These are phyloP conservation scores for Erigeron canadensis DNA, from an alignment of 129 eudicot genomes.

Conservation along the genomic window DNA sequence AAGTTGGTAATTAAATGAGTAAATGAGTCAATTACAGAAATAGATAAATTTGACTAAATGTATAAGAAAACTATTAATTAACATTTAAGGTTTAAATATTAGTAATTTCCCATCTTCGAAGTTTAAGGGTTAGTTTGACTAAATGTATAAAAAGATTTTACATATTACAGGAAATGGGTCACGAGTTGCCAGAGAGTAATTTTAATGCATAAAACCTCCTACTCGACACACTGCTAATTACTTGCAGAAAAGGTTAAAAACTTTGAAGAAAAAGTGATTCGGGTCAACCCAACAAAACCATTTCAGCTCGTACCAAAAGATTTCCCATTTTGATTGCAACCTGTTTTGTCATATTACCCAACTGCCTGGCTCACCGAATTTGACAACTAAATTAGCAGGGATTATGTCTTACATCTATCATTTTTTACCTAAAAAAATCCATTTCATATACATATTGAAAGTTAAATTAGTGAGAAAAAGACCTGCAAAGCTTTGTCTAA, in stretches of 20 bases:
- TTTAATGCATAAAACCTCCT: not conserved
- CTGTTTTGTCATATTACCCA: not conserved
- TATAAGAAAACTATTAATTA: too few species aligned
- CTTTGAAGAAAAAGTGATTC: not conserved
- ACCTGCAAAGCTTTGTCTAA: conserved; percentile 80
- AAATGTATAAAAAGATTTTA: too few species aligned
- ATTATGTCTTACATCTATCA: not conserved
- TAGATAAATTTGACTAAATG: too few species aligned
- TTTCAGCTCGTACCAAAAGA: not conserved
- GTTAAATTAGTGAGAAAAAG: not conserved
- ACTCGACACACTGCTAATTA: not conserved
- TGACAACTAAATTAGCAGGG: not conserved
- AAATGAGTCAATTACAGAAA: too few species aligned
- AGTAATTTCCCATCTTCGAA: too few species aligned
- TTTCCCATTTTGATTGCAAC: not conserved
- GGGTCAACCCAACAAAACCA: not conserved
- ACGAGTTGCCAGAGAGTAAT: not conserved
- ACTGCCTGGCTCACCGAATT: not conserved
- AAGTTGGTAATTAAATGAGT: too few species aligned
- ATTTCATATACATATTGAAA: not conserved
- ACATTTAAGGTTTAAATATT: too few species aligned
- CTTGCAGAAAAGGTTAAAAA: not conserved
- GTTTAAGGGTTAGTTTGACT: too few species aligned
- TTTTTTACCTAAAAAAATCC: not conserved
- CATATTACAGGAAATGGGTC: too few species aligned